A percentile compares a stretch with the other conserved stretches of the same genome.
Conservation (phyloP, 192 early-diverging fungal species). For the Helicostylum pulchrum region DNA sequence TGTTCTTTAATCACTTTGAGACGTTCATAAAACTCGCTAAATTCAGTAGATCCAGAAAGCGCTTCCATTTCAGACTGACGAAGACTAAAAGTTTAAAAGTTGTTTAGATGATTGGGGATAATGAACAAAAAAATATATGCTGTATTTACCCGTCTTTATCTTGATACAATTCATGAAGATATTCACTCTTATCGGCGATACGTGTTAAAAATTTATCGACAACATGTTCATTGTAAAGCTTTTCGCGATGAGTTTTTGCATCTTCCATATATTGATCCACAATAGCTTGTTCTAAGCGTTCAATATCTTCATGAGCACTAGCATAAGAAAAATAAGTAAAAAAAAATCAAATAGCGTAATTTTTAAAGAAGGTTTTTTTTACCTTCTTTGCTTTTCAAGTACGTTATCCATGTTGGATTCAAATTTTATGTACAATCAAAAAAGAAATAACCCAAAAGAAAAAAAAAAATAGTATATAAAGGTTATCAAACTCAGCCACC, state of each 20-base stretch:
- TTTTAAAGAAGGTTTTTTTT: neutral
- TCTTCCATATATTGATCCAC: slow-evolving; percentile 77
- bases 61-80: slow-evolving; percentile 67
- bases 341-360: neutral
- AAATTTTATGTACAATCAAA: neutral
- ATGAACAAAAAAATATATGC: neutral
- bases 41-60: slow-evolving; percentile 65
- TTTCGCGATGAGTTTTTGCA: slow-evolving; percentile 78
- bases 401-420: slow-evolving; percentile 51
- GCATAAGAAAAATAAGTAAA: slow-evolving; percentile 20
- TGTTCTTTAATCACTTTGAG: slow-evolving; percentile 78
- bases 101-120: neutral
- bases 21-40: slow-evolving; percentile 85
- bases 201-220: slow-evolving; percentile 68
- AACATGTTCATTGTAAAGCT: slow-evolving; percentile 76
- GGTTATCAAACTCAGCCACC: slow-evolving; percentile 1
- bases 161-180: slow-evolving; percentile 60
- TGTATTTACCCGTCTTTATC: slow-evolving; percentile 67
- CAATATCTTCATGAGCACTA: slow-evolving; percentile 84
- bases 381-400: slow-evolving; percentile 67
- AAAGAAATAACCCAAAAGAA: slow-evolving; percentile 7
- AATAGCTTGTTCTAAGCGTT: slow-evolving; percentile 85
- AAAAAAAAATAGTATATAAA: neutral
- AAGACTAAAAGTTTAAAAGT: slow-evolving; percentile 35
- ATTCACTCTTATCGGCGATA: slow-evolving; percentile 63